Percentiles rank a stretch among this genome's conserved stretches.
Conservation (phyloP, 805 yeast species). For the Dipodascus geniculatus region DNA sequence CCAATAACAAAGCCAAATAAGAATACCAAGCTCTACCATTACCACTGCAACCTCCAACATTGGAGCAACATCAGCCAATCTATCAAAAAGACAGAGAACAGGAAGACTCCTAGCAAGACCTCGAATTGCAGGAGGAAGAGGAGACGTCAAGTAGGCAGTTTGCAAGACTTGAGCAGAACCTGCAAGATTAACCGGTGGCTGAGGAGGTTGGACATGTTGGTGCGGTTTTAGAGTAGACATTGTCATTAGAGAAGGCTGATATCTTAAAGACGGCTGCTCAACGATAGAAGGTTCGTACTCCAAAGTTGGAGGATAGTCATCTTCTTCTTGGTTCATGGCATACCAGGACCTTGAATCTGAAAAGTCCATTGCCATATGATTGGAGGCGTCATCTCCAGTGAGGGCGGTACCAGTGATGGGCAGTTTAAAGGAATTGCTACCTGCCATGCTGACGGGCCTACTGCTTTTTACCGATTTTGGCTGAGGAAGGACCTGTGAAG, state of each 20-base stretch:
- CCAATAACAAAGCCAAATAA: not conserved
- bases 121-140: not conserved
- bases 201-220: too few relatives aligned
- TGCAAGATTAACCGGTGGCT: too few relatives aligned
- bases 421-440: not conserved
- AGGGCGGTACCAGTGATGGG: not conserved
- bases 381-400: not conserved
- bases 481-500: too few relatives aligned
- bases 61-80: not conserved
- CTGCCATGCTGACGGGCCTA: too few relatives aligned
- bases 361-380: too few relatives aligned
- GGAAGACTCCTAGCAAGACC: not conserved
- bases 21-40: not conserved
- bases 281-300: not conserved
- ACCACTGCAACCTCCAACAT: not conserved
- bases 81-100: not conserved
- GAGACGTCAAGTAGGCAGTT: not conserved
- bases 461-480: too few relatives aligned
- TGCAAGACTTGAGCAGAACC: not conserved
- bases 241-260: too few relatives aligned
- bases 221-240: too few relatives aligned
- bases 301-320: not conserved
- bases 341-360: not conserved
- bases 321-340: not conserved
- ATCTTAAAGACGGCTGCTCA: not conserved